phyloP scores from a whole-genome alignment of 2,329 filamentous ascomycete species.

The Colletotrichum neosansevieriae region DNA sequence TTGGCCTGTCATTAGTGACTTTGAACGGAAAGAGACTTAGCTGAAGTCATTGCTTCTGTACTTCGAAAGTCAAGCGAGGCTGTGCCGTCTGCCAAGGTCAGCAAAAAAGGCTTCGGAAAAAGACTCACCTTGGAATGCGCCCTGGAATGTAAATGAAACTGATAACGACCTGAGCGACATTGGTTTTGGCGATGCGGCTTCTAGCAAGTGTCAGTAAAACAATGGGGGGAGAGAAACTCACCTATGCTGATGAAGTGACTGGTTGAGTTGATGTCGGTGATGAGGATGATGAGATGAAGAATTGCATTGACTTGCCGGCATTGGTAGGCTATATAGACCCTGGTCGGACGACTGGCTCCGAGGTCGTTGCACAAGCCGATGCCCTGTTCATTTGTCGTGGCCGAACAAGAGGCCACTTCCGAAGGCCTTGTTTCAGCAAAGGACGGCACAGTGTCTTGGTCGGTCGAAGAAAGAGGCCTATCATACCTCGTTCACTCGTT shows the following conservation, averaged over 20 bases:
- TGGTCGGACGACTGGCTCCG: background rate
- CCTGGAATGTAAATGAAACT: too few relatives aligned
- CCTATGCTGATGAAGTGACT: background rate
- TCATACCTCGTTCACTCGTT: background rate
- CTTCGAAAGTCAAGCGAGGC: too few relatives aligned
- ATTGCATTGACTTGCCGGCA: background rate
- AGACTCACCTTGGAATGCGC: too few relatives aligned
- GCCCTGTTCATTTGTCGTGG: background rate
- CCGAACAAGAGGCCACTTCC: background rate
- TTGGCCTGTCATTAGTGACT: too few relatives aligned
- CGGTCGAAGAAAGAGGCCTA: background rate
- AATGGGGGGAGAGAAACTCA: background rate
- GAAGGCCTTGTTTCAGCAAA: background rate
- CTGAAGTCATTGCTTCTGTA: too few relatives aligned
- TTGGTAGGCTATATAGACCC: background rate
- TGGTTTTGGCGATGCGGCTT: too few relatives aligned
- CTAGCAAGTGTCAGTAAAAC: too few relatives aligned
- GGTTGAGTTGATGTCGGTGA: background rate
- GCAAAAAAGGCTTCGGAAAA: too few relatives aligned
- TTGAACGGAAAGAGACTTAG: too few relatives aligned
- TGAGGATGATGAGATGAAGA: background rate
- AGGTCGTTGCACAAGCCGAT: background rate
- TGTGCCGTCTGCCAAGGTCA: too few relatives aligned
- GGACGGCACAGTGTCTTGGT: background rate
- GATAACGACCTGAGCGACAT: too few relatives aligned